Percentiles rank a stretch among this genome's conserved stretches.
Conservation (phyloP, 805 yeast genomes). For the Candida multigemmis region DNA sequence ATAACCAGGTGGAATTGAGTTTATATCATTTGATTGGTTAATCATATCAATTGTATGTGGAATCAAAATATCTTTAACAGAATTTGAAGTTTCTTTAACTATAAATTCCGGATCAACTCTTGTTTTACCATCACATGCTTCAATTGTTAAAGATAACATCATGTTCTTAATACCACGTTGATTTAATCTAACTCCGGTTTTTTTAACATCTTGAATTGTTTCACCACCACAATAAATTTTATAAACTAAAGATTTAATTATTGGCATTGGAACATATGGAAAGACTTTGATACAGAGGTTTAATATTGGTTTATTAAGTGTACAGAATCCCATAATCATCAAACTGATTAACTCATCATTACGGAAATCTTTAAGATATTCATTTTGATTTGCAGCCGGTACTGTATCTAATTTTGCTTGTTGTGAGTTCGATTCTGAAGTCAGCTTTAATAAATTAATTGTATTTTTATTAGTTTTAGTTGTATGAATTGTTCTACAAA, state of each 20-base stretch:
- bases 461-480: too few species aligned
- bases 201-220: slow-evolving; percentile 54
- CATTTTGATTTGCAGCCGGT: too few species aligned
- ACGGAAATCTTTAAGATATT: slow-evolving; percentile 48
- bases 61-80: slow-evolving; percentile 57
- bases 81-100: slow-evolving; percentile 52
- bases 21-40: slow-evolving; percentile 36
- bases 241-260: slow-evolving; percentile 67
- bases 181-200: slow-evolving; percentile 60
- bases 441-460: too few species aligned
- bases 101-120: slow-evolving; percentile 51
- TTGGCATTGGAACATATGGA: slow-evolving; percentile 65
- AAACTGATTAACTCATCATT: slow-evolving; percentile 52
- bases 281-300: slow-evolving; percentile 54
- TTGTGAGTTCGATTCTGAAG: too few species aligned
- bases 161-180: slow-evolving; percentile 79
- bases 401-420: too few species aligned
- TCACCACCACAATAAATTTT: slow-evolving; percentile 91
- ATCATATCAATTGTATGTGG: slow-evolving; percentile 65
- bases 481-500: too few species aligned
- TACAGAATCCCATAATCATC: slow-evolving; percentile 61
- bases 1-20: slow-evolving; percentile 80
- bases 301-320: slow-evolving; percentile 54
- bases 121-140: slow-evolving; percentile 78
- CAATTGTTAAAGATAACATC: slow-evolving; percentile 93